phyloP scores from a whole-genome alignment of 2,329 filamentous ascomycete genomes.

The Neofusicoccum ribis region DNA sequence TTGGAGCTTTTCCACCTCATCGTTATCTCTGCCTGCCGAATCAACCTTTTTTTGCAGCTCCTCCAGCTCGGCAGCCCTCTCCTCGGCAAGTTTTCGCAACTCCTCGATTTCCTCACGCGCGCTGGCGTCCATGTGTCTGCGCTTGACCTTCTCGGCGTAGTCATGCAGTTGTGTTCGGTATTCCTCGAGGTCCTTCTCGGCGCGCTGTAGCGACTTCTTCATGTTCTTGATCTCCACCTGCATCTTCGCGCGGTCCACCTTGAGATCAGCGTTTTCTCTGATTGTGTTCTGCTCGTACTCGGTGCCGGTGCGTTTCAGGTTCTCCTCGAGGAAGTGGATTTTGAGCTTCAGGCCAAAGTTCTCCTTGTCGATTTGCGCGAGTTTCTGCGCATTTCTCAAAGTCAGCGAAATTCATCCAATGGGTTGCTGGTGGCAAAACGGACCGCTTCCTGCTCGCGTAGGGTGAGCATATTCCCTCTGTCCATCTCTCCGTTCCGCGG shows the following conservation, averaged over 20 bases:
- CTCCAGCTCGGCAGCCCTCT: slow-evolving; percentile 40
- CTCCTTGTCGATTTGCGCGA: slow-evolving; percentile 96
- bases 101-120: slow-evolving; percentile 63
- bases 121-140: slow-evolving; percentile 70
- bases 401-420: slow-evolving; percentile 18
- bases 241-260: slow-evolving; percentile 88
- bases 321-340: slow-evolving; percentile 94
- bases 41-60: slow-evolving; percentile 37
- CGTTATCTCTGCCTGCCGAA: slow-evolving; percentile 31
- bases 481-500: slow-evolving; percentile 68
- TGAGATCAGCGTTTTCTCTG: slow-evolving; percentile 93
- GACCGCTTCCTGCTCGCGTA: slow-evolving; percentile 92
- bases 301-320: slow-evolving; percentile 80
- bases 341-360: slow-evolving; percentile 97
- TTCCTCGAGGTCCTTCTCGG: slow-evolving; percentile 82
- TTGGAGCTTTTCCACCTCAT: slow-evolving; percentile 38
- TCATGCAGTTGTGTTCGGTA: slow-evolving; percentile 81
- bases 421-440: slow-evolving; percentile 24
- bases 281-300: slow-evolving; percentile 87
- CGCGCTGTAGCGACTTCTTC: slow-evolving; percentile 77
- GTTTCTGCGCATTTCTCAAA: slow-evolving; percentile 51
- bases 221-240: slow-evolving; percentile 82
- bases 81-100: slow-evolving; percentile 46
- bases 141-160: slow-evolving; percentile 77
- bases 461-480: slow-evolving; percentile 84